A percentile compares a stretch with the other conserved stretches of the same genome.
These are phyloP conservation scores for sorghum (Sorghum bicolor) DNA, from an alignment of 176 grass and related monocot species.

Conservation along the genomic window DNA sequence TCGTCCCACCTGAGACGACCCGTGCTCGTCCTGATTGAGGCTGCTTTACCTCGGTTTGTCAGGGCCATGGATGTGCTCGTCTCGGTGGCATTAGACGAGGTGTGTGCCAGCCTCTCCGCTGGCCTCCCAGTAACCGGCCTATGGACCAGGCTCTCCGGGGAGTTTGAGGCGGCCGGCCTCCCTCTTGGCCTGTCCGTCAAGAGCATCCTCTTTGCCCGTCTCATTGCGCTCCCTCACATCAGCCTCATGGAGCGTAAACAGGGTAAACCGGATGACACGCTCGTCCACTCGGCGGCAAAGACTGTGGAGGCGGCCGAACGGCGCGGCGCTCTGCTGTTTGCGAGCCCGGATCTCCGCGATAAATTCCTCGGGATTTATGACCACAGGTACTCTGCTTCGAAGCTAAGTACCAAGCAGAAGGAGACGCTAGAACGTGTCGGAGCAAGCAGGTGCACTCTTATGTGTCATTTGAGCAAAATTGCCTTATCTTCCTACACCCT, in stretches of 20 bases:
- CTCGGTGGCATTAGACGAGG: slow-evolving; percentile 60
- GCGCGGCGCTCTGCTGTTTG: slow-evolving; percentile 42
- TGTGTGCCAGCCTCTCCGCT: slow-evolving; percentile 42
- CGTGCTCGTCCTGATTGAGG: background rate
- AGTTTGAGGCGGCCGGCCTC: slow-evolving; percentile 41
- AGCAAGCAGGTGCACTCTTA: slow-evolving; percentile 57
- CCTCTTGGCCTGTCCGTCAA: slow-evolving; percentile 42
- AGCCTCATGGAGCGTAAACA: slow-evolving; percentile 28
- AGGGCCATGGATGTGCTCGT: slow-evolving; percentile 62
- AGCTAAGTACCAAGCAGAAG: slow-evolving; percentile 55
- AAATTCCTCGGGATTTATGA: slow-evolving; percentile 89
- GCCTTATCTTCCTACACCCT: background rate
- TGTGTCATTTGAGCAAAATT: background rate
- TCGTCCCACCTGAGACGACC: background rate
- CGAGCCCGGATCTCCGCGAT: slow-evolving; percentile 48
- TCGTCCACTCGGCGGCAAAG: slow-evolving; percentile 41
- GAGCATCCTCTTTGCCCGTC: slow-evolving; percentile 58
- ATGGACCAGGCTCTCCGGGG: slow-evolving; percentile 31
- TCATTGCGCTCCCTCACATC: slow-evolving; percentile 54
- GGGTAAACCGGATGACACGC: background rate
- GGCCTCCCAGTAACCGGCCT: slow-evolving; percentile 51
- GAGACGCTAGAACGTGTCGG: slow-evolving; percentile 53
- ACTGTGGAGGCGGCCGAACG: slow-evolving; percentile 59
- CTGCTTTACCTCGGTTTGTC: background rate
- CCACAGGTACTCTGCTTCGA: slow-evolving; percentile 41